Percentiles rank a stretch among this genome's conserved stretches.
phyloP scores from a whole-genome alignment of 1,139 yeast species.

The Fermentozyma sake region DNA sequence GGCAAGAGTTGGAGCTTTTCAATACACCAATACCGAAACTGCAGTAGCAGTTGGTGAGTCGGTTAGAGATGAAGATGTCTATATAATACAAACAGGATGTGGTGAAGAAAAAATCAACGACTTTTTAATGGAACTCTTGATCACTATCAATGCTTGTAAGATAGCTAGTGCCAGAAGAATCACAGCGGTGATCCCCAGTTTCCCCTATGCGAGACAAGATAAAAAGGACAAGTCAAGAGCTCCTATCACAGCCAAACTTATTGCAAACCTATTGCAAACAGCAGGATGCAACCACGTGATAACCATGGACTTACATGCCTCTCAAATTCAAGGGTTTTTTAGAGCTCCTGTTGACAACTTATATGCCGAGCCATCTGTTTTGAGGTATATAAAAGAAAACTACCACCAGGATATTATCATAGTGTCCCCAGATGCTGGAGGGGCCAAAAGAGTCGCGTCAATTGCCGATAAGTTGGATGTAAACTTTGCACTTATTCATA shows the following conservation, averaged over 20 bases:
- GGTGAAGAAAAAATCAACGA: constrained; percentile 58
- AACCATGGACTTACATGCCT: constrained; percentile 80
- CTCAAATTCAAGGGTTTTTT: constrained; percentile 82
- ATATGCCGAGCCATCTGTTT: constrained; percentile 75
- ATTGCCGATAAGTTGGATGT: constrained; percentile 73
- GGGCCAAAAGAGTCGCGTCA: constrained; percentile 79
- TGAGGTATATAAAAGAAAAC: constrained; percentile 60
- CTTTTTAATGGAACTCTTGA: constrained; percentile 64
- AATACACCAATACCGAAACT: constrained; percentile 45
- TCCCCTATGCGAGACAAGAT: constrained; percentile 82
- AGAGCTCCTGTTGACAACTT: constrained; percentile 77
- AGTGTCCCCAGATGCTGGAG: constrained; percentile 84
- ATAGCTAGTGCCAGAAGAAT: constrained; percentile 77
- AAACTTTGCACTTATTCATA: constrained; percentile 76
- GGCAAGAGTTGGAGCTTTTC: constrained; percentile 51
- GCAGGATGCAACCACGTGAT: constrained; percentile 82
- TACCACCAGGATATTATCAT: constrained; percentile 50
- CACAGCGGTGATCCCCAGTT: constrained; percentile 75
- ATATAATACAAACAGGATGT: constrained; percentile 67
- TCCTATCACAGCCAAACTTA: constrained; percentile 74
- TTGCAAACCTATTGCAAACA: constrained; percentile 71
- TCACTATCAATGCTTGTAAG: constrained; percentile 72
- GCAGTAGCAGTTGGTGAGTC: constrained; percentile 74
- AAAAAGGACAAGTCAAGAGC: constrained; percentile 79
- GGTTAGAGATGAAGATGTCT: constrained; percentile 75